phyloP scores from a whole-genome alignment of 108 stramenopile genomes.

The Pseudonitzschia pungens region DNA sequence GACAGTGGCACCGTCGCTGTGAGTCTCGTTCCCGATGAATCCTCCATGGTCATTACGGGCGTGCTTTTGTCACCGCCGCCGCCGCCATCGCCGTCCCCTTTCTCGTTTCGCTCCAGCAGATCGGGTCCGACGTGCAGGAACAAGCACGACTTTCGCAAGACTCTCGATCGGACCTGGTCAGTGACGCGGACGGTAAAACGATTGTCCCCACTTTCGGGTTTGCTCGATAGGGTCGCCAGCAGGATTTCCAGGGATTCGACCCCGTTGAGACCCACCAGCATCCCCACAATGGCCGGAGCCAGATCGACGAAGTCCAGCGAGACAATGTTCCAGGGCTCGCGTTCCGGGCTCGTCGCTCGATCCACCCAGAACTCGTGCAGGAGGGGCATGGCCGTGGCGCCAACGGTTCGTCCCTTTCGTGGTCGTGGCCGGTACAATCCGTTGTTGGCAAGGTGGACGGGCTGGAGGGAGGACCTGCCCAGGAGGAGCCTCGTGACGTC shows the following conservation, averaged over 20 bases:
- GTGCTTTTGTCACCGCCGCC: too few species aligned
- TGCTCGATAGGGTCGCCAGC: not conserved
- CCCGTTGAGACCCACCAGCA: not conserved
- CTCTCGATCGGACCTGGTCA: not conserved
- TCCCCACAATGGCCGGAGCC: not conserved
- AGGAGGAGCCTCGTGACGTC: not conserved
- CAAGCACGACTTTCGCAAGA: not conserved
- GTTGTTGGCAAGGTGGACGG: not conserved
- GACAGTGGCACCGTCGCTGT: too few species aligned
- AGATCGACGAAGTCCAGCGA: conserved; percentile 1
- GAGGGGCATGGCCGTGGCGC: not conserved
- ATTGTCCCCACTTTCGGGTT: not conserved
- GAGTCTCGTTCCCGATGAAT: too few species aligned
- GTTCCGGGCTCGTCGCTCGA: not conserved
- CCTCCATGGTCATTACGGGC: too few species aligned
- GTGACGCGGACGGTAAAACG: not conserved
- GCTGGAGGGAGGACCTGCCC: not conserved
- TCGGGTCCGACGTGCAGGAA: not conserved
- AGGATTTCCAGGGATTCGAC: not conserved
- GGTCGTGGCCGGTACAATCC: not conserved
- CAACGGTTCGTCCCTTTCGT: not conserved
- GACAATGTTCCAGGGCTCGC: not conserved
- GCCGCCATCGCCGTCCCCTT: too few species aligned
- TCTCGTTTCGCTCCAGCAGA: not conserved
- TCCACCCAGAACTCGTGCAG: not conserved